Evolutionary conservation across 73 alveolate genomes (phyloP).

Genomic region (Tetrahymena elliotti): DNA sequence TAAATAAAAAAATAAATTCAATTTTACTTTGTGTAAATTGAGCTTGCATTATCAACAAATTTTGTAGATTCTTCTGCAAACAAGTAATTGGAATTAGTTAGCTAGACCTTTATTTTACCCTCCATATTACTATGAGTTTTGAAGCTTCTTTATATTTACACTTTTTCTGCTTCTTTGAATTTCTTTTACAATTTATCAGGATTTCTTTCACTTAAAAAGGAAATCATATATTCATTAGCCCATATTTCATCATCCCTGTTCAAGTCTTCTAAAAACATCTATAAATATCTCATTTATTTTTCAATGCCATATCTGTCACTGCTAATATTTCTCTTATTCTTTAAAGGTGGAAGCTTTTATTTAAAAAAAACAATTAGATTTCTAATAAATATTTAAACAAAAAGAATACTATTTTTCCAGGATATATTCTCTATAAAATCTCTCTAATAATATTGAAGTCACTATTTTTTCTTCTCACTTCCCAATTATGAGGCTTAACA

Average conservation of each 20-base stretch:
- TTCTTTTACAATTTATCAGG: neutral
- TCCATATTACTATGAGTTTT: neutral
- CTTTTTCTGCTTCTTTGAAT: neutral
- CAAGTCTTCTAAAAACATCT: neutral
- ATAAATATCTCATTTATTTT: neutral
- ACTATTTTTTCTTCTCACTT: neutral
- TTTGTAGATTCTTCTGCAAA: neutral
- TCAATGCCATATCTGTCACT: neutral
- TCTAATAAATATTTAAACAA: too few species aligned
- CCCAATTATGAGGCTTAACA: neutral
- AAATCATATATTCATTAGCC: neutral
- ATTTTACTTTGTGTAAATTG: neutral
- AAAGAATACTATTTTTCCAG: neutral
- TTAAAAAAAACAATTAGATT: neutral
- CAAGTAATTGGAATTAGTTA: neutral
- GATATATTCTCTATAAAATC: neutral
- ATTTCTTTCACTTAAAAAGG: neutral
- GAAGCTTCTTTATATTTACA: neutral
- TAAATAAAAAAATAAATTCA: neutral
- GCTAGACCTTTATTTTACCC: neutral
- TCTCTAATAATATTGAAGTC: neutral
- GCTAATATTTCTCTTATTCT: neutral
- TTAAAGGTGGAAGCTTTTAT: neutral
- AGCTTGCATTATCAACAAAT: neutral
- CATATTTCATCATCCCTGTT: neutral